Conservation (phyloP, 208 protist genomes). For the Trypanosoma cruzi region DNA sequence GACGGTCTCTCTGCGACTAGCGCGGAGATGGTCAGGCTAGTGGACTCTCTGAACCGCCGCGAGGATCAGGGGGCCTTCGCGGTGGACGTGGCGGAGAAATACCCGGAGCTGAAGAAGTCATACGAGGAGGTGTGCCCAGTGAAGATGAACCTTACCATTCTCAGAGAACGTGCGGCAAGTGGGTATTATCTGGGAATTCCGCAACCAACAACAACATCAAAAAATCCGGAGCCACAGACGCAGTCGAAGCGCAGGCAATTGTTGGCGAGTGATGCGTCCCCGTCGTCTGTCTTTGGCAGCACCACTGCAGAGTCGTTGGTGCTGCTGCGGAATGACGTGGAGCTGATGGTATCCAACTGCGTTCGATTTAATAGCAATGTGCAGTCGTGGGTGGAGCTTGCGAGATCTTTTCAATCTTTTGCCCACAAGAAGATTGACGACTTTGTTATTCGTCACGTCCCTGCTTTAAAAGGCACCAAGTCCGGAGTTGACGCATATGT, state of each 20-base stretch:
- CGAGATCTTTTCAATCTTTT: conserved; percentile 63
- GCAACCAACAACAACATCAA: neutral
- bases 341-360: conserved; percentile 87
- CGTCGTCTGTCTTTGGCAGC: conserved; percentile 32
- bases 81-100: conserved; percentile 76
- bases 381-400: conserved; percentile 66
- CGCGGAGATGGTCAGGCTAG: conserved; percentile 53
- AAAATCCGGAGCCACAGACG: neutral
- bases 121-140: conserved; percentile 76
- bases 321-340: conserved; percentile 68
- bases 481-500: conserved; percentile 40
- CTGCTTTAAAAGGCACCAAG: conserved; percentile 55
- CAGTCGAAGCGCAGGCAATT: conserved; percentile 10
- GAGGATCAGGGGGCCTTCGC: conserved; percentile 78
- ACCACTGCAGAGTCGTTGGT: conserved; percentile 69
- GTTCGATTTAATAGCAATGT: conserved; percentile 77
- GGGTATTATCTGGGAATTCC: conserved; percentile 55
- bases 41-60: conserved; percentile 59
- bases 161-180: conserved; percentile 53
- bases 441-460: conserved; percentile 62
- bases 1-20: neutral
- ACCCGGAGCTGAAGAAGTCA: conserved; percentile 63
- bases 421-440: conserved; percentile 84
- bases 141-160: conserved; percentile 79
- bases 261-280: neutral